Evolutionary conservation across 768 basidiomycete genomes (phyloP).

Genomic region (Leucocoprinus birnbaumii): DNA sequence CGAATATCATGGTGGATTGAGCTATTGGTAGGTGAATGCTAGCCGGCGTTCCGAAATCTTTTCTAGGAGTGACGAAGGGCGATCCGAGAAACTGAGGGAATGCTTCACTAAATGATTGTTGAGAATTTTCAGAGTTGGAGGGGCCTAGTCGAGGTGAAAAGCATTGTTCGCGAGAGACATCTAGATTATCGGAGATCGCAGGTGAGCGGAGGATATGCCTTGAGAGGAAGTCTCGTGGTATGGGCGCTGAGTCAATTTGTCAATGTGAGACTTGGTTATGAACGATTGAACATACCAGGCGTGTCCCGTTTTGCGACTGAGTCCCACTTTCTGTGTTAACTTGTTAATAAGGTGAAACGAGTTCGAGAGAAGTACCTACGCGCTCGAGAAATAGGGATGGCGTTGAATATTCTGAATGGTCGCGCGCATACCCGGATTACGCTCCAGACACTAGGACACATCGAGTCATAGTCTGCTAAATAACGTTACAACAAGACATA

Average conservation of each 20-base stretch:
- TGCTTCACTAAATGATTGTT: neutral
- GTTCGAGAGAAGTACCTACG: constrained; percentile 33
- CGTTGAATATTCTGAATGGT: constrained; percentile 36
- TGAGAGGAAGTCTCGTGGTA: neutral
- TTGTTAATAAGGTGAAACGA: constrained; percentile 4
- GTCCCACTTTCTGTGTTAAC: constrained; percentile 35
- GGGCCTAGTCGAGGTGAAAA: neutral
- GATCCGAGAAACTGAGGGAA: constrained; percentile 11
- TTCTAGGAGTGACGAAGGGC: constrained; percentile 12
- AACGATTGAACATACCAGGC: constrained; percentile 19
- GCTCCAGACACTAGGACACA: constrained; percentile 46
- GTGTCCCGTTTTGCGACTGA: constrained; percentile 26
- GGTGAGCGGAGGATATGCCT: neutral
- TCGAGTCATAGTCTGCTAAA: constrained; percentile 1
- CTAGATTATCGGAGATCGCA: neutral
- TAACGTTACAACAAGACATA: too few species aligned
- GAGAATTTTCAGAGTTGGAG: neutral
- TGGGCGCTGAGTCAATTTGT: neutral
- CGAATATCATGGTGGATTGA: neutral
- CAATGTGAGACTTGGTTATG: neutral
- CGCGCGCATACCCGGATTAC: constrained; percentile 48
- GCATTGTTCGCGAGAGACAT: neutral
- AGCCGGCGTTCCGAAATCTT: neutral
- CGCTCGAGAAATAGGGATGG: constrained; percentile 46
- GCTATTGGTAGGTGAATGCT: neutral